Conservation (phyloP, 2,329 filamentous ascomycete genomes). For the Ceratocystiopsis sp. region DNA sequence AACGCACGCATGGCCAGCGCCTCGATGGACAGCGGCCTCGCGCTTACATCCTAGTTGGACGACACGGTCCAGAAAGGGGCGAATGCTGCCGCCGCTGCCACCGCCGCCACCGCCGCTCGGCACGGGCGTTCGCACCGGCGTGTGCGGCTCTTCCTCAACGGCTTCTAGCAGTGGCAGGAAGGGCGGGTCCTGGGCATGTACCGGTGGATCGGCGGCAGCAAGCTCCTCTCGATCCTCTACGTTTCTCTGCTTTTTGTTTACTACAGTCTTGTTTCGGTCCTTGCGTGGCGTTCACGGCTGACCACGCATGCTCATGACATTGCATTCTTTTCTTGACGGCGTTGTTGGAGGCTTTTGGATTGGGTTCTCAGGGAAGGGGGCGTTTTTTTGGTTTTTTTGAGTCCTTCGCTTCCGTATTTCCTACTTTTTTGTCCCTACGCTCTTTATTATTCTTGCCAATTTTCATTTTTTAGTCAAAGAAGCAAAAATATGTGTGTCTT, state of each 20-base stretch:
- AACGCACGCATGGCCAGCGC: slow-evolving; percentile 5
- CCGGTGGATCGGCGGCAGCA: neutral
- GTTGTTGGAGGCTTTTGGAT: neutral
- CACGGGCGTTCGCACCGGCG: neutral
- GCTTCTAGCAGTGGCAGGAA: neutral
- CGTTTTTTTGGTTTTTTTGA: neutral
- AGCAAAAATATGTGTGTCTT: no score
- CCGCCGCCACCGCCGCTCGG: no score
- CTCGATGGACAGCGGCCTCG: slow-evolving; percentile 15
- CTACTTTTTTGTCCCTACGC: neutral
- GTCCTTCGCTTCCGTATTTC: neutral
- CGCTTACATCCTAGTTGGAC: slow-evolving; percentile 7
- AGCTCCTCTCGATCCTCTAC: no score
- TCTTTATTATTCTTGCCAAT: no score
- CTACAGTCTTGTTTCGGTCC: no score
- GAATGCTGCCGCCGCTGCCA: no score
- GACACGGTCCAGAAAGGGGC: no score
- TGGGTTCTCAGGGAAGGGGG: no score
- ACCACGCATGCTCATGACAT: no score
- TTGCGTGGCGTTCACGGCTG: no score
- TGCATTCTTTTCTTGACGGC: neutral
- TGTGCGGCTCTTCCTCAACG: neutral
- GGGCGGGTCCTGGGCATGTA: neutral
- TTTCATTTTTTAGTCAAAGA: no score
- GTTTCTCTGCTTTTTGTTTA: no score